Evolutionary conservation across 108 stramenopile species (phyloP).

Genomic region (Nitzschia putrida): DNA sequence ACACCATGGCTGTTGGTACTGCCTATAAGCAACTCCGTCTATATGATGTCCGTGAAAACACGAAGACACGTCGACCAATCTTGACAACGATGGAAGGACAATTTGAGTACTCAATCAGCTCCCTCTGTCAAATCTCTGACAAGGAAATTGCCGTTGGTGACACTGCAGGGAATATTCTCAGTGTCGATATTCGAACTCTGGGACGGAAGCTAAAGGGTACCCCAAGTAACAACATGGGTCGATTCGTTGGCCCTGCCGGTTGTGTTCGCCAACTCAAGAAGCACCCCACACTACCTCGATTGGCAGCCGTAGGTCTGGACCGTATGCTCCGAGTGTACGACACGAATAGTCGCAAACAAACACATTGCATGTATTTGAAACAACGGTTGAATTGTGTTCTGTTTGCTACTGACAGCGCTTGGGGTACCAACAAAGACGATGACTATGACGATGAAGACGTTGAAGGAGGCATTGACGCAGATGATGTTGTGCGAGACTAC

Average conservation of each 20-base stretch:
- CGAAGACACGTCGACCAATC: slow-evolving; percentile 61
- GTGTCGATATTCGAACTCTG: slow-evolving; percentile 62
- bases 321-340: slow-evolving; percentile 83
- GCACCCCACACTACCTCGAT: slow-evolving; percentile 61
- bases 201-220: slow-evolving; percentile 19
- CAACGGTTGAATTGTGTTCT: slow-evolving; percentile 85
- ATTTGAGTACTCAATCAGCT: slow-evolving; percentile 68
- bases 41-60: slow-evolving; percentile 73
- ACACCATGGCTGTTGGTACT: slow-evolving; percentile 69
- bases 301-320: slow-evolving; percentile 81
- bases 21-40: slow-evolving; percentile 83
- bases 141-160: slow-evolving; percentile 67
- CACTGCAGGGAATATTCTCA: slow-evolving; percentile 58
- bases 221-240: slow-evolving; percentile 39
- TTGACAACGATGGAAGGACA: slow-evolving; percentile 54
- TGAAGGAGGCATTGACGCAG: slow-evolving; percentile 39
- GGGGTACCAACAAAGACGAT: slow-evolving; percentile 23
- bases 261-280: slow-evolving; percentile 64
- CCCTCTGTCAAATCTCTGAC: slow-evolving; percentile 56
- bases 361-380: slow-evolving; percentile 81
- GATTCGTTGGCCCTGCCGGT: slow-evolving; percentile 78
- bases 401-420: slow-evolving; percentile 42
- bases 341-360: slow-evolving; percentile 48
- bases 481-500: slow-evolving; percentile 67
- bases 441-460: slow-evolving; percentile 37